These are phyloP conservation scores for Boletus insuetus DNA, from an alignment of 768 basidiomycete genomes.

Conservation along the genomic window DNA sequence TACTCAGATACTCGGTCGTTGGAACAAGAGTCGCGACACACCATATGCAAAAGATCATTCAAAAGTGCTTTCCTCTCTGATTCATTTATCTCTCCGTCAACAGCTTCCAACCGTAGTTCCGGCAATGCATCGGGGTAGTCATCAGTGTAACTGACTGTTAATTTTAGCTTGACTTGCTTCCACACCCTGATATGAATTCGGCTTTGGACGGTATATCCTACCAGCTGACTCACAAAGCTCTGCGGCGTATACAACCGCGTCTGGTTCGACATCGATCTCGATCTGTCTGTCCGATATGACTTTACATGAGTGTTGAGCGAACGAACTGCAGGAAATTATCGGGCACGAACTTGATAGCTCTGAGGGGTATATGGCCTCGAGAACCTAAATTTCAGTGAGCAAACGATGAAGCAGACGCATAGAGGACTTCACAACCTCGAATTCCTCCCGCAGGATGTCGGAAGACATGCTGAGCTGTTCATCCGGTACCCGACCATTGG, in stretches of 20 bases:
- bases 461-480: slow-evolving; percentile 44
- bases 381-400: slow-evolving; percentile 52
- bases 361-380: slow-evolving; percentile 94
- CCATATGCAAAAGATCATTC: slow-evolving; percentile 53
- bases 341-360: slow-evolving; percentile 82
- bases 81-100: slow-evolving; percentile 65
- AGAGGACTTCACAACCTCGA: slow-evolving; percentile 60
- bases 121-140: slow-evolving; percentile 86
- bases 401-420: slow-evolving; percentile 1
- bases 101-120: slow-evolving; percentile 58
- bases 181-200: slow-evolving; percentile 10
- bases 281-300: slow-evolving; percentile 83
- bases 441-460: slow-evolving; percentile 72
- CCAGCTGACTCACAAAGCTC: slow-evolving; percentile 47
- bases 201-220: neutral
- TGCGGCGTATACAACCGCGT: slow-evolving; percentile 61
- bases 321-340: slow-evolving; percentile 30
- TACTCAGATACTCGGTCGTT: neutral
- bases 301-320: slow-evolving; percentile 56
- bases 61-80: slow-evolving; percentile 55
- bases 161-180: slow-evolving; percentile 66
- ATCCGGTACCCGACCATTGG: slow-evolving; percentile 27
- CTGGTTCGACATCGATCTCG: slow-evolving; percentile 84
- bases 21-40: slow-evolving; percentile 32
- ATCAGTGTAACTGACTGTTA: slow-evolving; percentile 75